These are phyloP conservation scores for Pseudogymnoascus sp. DNA, from an alignment of 2,329 filamentous ascomycete genomes.

Conservation along the genomic window DNA sequence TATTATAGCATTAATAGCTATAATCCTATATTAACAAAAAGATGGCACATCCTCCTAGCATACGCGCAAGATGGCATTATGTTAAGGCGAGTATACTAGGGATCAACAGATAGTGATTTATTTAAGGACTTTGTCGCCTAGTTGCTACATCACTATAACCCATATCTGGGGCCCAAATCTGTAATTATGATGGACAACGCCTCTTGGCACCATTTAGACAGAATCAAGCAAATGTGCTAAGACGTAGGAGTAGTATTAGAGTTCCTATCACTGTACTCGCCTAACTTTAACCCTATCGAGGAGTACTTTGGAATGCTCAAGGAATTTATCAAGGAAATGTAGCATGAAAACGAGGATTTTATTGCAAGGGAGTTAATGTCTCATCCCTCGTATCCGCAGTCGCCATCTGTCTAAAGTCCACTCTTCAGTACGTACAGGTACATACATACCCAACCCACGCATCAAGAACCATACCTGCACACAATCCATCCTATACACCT, in stretches of 20 bases:
- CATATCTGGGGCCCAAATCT: background rate
- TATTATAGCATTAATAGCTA: no score
- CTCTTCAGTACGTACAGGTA: no score
- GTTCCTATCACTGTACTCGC: slow-evolving; percentile 30
- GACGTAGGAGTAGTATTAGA: slow-evolving; percentile 26
- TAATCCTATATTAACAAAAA: no score
- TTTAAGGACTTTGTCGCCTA: slow-evolving; percentile 27
- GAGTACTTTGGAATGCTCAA: slow-evolving; percentile 29
- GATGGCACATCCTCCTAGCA: slow-evolving; percentile 20
- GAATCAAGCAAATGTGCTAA: slow-evolving; percentile 20
- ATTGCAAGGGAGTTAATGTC: slow-evolving; percentile 17
- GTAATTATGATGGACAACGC: background rate
- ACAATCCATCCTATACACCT: no score
- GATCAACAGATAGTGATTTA: no score
- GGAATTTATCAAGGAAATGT: slow-evolving; percentile 25
- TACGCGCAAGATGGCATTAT: slow-evolving; percentile 27
- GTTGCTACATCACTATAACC: slow-evolving; percentile 23
- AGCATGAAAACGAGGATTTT: slow-evolving; percentile 21
- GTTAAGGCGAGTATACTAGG: slow-evolving; percentile 20
- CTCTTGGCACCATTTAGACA: slow-evolving; percentile 22
- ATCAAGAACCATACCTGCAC: no score
- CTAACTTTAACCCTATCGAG: slow-evolving; percentile 27
- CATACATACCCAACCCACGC: no score
- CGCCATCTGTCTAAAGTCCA: no score
- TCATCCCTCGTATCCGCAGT: no score